These are phyloP conservation scores for Rhododendron ovatum DNA, from an alignment of 148 eudicot genomes.

Conservation along the genomic window DNA sequence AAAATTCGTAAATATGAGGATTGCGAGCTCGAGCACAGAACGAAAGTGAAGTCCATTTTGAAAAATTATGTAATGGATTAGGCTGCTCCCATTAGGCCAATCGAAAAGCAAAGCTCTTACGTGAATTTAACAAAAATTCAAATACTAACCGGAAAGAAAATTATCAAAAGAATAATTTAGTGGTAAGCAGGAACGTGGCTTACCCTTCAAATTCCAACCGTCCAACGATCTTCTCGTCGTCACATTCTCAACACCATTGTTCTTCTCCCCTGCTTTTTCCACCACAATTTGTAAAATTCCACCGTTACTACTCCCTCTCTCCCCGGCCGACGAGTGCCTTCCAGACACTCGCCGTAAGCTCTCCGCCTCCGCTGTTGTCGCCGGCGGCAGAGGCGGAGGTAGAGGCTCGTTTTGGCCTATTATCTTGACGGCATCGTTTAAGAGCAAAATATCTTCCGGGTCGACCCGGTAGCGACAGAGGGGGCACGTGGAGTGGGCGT, in stretches of 20 bases:
- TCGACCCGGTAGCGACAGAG: constrained; percentile 77
- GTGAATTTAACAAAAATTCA: no score
- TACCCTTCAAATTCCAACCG: constrained; percentile 15
- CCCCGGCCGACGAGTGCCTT: constrained; percentile 65
- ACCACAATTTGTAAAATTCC: not conserved
- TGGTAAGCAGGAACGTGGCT: not conserved
- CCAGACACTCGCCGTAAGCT: constrained; percentile 47
- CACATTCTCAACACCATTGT: not conserved
- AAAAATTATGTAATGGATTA: no score
- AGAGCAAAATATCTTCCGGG: constrained; percentile 62
- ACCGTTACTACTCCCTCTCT: constrained; percentile 18
- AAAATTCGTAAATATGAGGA: no score
- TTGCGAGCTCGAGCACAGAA: no score
- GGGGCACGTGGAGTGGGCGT: constrained; percentile 84
- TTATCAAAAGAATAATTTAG: no score
- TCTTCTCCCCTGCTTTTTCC: not conserved
- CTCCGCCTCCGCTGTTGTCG: not conserved
- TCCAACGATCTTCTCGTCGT: constrained; percentile 43
- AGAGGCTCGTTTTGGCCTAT: not conserved
- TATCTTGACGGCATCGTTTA: constrained; percentile 6
- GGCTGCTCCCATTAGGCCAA: no score
- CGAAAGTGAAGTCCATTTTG: no score
- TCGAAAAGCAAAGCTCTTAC: no score
- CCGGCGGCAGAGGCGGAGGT: not conserved
- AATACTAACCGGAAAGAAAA: no score